Conservation (phyloP, 306 rosid species). For the Mimosa bimucronata region DNA sequence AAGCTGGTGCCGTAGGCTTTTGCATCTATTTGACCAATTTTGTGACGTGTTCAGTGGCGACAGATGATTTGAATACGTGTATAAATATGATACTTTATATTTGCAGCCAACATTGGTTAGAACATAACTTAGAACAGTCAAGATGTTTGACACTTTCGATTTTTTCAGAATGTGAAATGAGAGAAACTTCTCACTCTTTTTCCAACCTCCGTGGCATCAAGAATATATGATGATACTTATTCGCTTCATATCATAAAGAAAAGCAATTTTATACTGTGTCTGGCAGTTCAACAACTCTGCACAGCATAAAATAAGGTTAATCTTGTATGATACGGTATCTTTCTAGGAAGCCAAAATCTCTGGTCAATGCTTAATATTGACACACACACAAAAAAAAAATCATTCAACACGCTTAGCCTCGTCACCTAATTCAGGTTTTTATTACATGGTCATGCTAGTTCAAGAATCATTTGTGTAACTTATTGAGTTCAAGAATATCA, state of each 20-base stretch:
- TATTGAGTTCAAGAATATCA: not conserved
- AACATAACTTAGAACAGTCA: conserved; percentile 8
- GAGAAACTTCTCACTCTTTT: not conserved
- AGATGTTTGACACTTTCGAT: not conserved
- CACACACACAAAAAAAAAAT: not conserved
- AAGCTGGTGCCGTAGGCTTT: not conserved
- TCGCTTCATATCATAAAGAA: not conserved
- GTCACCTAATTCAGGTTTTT: not conserved
- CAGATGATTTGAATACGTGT: not conserved
- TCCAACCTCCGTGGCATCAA: conserved; percentile 6
- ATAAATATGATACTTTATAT: not conserved
- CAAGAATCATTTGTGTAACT: not conserved
- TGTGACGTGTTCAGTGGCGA: not conserved
- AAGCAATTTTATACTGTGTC: not conserved
- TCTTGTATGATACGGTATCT: not conserved
- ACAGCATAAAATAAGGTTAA: not conserved
- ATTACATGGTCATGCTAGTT: not conserved
- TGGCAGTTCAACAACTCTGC: not conserved
- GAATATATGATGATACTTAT: not conserved
- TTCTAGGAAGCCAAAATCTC: not conserved
- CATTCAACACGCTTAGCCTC: conserved; percentile 16
- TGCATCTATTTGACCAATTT: not conserved
- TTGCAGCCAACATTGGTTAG: not conserved
- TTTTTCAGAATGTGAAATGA: not conserved
- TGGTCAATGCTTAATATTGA: conserved; percentile 2